Conservation (phyloP, 2,329 filamentous ascomycete species). For the Magnaporthiopsis poae region DNA sequence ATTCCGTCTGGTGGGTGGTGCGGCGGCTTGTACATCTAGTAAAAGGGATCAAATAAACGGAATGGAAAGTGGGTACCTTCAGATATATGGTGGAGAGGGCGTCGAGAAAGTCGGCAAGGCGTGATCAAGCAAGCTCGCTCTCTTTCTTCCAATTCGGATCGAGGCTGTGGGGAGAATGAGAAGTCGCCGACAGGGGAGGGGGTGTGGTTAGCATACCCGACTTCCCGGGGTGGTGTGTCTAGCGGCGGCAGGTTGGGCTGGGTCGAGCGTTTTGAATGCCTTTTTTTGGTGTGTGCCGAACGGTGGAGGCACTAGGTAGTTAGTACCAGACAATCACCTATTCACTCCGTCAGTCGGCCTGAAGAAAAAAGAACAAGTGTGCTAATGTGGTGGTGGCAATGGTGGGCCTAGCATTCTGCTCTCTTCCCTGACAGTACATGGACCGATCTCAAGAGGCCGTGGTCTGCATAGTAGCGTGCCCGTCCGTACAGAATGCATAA, state of each 20-base stretch:
- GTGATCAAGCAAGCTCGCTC: background rate
- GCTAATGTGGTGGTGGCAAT: background rate
- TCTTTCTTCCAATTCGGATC: background rate
- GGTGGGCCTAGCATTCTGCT: background rate
- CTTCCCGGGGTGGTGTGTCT: background rate
- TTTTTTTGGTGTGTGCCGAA: background rate
- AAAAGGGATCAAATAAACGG: constrained; percentile 7
- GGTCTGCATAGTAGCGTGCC: background rate
- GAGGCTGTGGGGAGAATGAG: constrained; percentile 6
- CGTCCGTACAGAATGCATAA: background rate
- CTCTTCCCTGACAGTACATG: background rate
- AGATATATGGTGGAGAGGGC: constrained; percentile 8
- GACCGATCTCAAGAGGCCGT: background rate
- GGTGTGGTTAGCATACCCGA: background rate
- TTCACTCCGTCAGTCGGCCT: background rate
- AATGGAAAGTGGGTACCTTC: constrained; percentile 5
- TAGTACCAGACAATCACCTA: background rate
- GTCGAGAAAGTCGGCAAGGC: constrained; percentile 4
- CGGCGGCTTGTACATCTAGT: constrained; percentile 5
- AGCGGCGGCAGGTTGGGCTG: background rate
- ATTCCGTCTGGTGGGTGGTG: constrained; percentile 1
- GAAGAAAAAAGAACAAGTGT: background rate
- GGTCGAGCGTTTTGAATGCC: background rate
- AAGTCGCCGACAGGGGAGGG: constrained; percentile 1
- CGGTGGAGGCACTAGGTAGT: background rate